Evolutionary conservation across 2,329 filamentous ascomycete genomes (phyloP), one percentile per base, ranked within the genome.

Genomic region (Epichloe elymi): DNA sequence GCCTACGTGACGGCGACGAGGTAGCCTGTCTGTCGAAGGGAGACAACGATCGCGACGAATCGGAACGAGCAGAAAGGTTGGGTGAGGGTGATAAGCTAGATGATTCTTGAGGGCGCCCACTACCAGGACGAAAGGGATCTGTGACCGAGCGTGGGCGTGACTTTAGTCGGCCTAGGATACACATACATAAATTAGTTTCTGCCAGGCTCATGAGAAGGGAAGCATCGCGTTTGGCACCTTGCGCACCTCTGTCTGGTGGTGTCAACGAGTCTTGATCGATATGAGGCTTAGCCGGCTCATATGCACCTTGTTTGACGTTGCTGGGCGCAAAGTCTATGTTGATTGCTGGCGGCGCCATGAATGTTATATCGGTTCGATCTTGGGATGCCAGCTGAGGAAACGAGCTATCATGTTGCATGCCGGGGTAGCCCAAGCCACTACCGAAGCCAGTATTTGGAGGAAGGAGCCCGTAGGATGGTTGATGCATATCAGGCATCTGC

Each of bases 331-430:
- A 89, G 63, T 95, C 87, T 59, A 96, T 93, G 63, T 93, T 95
- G 67, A 96, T 96, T 48, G 90, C 87, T 0, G 90, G 90, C n/a
- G 90, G 87, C 3, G 85, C 85, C 83, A 95, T 93, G 58, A 86
- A 82, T 5, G 80, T 79, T 63, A 86, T 78, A 52, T 90, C 85
- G 33, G 68, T 65, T 23, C 68, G 68, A 26, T 65, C 67, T n/a
- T 66, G 65, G 23, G 73, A 69, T 51, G 73, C 70, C 17, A 80
- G 65, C 33, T 70, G 65, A 5, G 78, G 74, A 58, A 81, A 82
- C 7, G 75, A 69, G 57, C 81, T 76, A 3, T 61, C 63, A 30
- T 56, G 67, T 54, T 63, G 68, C 54, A 71, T 63, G 57, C 58
- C 65, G 48, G 75, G 46, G 60, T 69, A 64, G 23, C 35, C 43